Evolutionary conservation across 306 rosid genomes (phyloP).

Genomic region (Senna tora): DNA sequence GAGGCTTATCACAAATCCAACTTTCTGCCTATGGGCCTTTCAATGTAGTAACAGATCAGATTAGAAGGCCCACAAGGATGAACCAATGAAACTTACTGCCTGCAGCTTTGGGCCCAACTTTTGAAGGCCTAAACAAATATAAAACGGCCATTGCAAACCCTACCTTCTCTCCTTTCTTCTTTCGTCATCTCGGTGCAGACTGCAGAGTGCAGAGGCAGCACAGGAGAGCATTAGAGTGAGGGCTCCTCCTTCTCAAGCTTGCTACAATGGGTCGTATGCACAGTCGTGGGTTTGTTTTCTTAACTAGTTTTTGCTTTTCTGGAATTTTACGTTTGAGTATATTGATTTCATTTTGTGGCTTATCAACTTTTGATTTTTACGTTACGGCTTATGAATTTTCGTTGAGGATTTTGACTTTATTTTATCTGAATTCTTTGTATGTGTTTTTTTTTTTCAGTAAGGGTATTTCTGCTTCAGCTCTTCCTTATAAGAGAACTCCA

Average conservation of each 20-base stretch:
- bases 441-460: background rate
- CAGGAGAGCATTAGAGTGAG: background rate
- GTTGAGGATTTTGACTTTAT: background rate
- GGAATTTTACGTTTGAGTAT: background rate
- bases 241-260: background rate
- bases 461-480: conserved; percentile 25
- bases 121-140: background rate
- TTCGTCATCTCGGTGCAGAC: no score
- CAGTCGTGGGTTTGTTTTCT: conserved; percentile 18
- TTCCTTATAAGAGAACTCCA: conserved; percentile 21
- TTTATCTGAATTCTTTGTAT: background rate
- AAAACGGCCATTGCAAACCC: background rate
- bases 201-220: background rate
- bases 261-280: conserved; percentile 24
- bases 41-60: no score
- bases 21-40: no score
- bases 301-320: background rate
- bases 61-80: no score
- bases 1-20: no score
- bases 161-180: background rate
- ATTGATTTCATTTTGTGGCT: background rate
- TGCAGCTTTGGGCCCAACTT: no score
- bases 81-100: no score
- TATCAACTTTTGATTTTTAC: no score
- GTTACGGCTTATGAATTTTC: background rate